Evolutionary conservation across 129 eudicot species (phyloP).

Genomic region (Lactuca saligna): DNA sequence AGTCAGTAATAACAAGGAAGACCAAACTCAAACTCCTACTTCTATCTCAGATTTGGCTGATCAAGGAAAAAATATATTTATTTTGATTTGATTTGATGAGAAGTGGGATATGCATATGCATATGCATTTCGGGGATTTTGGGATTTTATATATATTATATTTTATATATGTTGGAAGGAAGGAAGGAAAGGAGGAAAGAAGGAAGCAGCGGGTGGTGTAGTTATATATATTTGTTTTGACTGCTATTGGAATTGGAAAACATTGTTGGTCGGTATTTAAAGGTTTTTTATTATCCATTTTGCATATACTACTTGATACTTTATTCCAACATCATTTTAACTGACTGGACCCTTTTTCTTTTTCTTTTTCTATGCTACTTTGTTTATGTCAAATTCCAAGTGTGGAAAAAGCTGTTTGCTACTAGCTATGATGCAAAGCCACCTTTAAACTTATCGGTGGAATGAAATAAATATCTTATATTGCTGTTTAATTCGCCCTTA

Average conservation of each 20-base stretch:
- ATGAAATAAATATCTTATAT: no score
- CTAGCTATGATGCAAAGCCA: no score
- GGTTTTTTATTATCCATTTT: no score
- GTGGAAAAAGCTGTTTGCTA: no score
- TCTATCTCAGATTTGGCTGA: constrained; percentile 4
- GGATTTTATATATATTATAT: neutral
- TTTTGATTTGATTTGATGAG: neutral
- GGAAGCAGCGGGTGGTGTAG: constrained; percentile 17
- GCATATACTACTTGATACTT: no score
- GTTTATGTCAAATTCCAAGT: no score
- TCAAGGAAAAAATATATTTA: constrained; percentile 7
- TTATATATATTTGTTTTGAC: constrained; percentile 19
- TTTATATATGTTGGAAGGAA: no score
- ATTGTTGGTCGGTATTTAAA: neutral
- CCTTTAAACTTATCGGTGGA: no score
- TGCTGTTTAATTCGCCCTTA: no score
- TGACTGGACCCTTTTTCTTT: no score
- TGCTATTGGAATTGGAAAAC: constrained; percentile 16
- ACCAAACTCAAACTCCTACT: constrained; percentile 3
- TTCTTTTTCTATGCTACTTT: no score
- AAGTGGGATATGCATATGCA: neutral
- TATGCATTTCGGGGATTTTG: neutral
- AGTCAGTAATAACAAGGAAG: neutral
- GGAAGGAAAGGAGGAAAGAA: neutral
- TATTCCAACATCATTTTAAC: no score